These are phyloP conservation scores for Lyophyllum shimeji DNA, from an alignment of 768 basidiomycete species.

Conservation along the genomic window DNA sequence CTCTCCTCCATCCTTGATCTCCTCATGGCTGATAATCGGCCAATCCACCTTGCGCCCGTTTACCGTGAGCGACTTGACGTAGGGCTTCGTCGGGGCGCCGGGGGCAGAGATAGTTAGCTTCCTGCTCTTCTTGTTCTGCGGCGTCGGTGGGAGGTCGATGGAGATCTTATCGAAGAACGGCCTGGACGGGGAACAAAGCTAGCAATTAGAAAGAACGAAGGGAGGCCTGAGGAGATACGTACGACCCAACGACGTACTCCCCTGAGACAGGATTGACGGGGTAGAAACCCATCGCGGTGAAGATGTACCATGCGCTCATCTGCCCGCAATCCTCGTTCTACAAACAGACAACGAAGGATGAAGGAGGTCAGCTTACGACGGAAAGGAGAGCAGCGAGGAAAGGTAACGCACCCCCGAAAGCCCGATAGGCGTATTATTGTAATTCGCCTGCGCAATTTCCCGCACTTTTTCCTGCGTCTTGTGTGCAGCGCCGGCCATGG, in stretches of 20 bases:
- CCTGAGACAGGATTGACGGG: slow-evolving; percentile 80
- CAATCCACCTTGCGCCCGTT: slow-evolving; percentile 43
- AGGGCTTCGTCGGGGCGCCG: slow-evolving; percentile 60
- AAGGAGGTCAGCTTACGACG: too few relatives aligned
- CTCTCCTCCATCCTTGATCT: slow-evolving; percentile 26
- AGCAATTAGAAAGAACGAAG: neutral
- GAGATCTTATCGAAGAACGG: slow-evolving; percentile 54
- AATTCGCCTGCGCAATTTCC: slow-evolving; percentile 61
- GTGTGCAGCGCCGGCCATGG: slow-evolving; percentile 67
- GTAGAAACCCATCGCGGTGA: slow-evolving; percentile 81
- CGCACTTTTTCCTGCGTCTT: slow-evolving; percentile 73
- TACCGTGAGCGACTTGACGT: slow-evolving; percentile 57
- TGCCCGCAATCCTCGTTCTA: slow-evolving; percentile 91
- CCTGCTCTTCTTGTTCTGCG: slow-evolving; percentile 17
- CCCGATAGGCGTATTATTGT: slow-evolving; percentile 67
- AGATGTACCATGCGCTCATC: slow-evolving; percentile 89
- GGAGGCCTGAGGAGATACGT: slow-evolving; percentile 19
- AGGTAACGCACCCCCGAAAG: slow-evolving; percentile 60
- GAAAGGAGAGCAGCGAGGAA: neutral
- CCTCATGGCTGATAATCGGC: slow-evolving; percentile 60
- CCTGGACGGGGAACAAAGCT: slow-evolving; percentile 19
- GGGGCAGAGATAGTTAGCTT: slow-evolving; percentile 51
- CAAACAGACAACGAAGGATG: too few relatives aligned
- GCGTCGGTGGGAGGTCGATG: slow-evolving; percentile 49
- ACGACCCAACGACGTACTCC: slow-evolving; percentile 77